These are phyloP conservation scores for Lanmaoa rubissima DNA, from an alignment of 768 basidiomycete species.

Conservation along the genomic window DNA sequence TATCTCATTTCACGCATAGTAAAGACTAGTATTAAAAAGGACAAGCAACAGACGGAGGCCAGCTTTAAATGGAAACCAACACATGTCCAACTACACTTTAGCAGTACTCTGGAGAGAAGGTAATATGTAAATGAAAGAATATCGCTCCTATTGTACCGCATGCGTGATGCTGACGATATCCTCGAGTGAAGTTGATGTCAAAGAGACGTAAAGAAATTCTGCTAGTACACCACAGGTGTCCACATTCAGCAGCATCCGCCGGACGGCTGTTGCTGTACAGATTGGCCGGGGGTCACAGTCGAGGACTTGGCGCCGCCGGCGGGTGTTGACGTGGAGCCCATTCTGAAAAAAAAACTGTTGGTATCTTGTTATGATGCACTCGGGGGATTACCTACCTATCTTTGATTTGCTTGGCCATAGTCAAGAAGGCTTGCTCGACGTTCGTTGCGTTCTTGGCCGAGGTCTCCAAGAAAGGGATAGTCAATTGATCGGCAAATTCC, in stretches of 20 bases:
- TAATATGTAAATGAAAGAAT: constrained; percentile 34
- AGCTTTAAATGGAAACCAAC: constrained; percentile 28
- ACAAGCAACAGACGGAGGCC: constrained; percentile 25
- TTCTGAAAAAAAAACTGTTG: constrained; percentile 42
- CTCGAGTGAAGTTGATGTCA: constrained; percentile 17
- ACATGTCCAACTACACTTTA: constrained; percentile 25
- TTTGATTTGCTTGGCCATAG: constrained; percentile 96
- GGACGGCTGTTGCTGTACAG: constrained; percentile 70
- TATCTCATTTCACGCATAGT: neutral
- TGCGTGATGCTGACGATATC: constrained; percentile 28
- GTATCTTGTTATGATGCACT: neutral
- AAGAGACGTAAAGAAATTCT: constrained; percentile 15
- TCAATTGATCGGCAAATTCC: constrained; percentile 95
- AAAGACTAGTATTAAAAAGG: constrained; percentile 20
- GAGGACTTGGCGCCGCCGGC: constrained; percentile 77
- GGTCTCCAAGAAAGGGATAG: constrained; percentile 95
- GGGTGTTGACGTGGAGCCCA: constrained; percentile 80
- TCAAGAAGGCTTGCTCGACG: constrained; percentile 99
- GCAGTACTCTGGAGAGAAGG: constrained; percentile 29
- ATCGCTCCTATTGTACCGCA: constrained; percentile 33
- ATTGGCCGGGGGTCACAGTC: constrained; percentile 82
- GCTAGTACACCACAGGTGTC: constrained; percentile 18
- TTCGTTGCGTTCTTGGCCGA: constrained; percentile 99
- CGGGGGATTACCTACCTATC: constrained; percentile 59
- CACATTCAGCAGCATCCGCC: constrained; percentile 74